phyloP scores from a whole-genome alignment of 441 rosid species.

The Populus hybrid region DNA sequence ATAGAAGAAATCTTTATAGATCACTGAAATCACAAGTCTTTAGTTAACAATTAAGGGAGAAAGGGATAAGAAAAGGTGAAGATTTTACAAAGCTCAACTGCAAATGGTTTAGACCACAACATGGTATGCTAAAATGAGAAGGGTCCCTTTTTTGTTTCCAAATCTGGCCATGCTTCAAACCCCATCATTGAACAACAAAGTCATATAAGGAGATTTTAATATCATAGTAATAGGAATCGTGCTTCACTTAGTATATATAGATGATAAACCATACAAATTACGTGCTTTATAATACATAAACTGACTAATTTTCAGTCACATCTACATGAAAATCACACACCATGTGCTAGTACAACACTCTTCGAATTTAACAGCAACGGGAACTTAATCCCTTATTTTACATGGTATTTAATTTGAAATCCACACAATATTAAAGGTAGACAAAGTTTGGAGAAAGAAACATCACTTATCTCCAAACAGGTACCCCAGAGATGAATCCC shows the following conservation, averaged over 20 bases:
- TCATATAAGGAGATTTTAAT: neutral
- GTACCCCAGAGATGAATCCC: slow-evolving; percentile 75
- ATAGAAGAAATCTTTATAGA: too few species aligned
- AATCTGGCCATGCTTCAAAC: neutral
- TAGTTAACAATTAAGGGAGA: neutral
- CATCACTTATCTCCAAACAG: slow-evolving; percentile 69
- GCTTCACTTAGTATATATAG: neutral
- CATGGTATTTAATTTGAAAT: neutral
- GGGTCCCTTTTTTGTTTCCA: neutral
- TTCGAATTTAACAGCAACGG: neutral
- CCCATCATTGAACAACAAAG: neutral
- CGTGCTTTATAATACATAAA: neutral
- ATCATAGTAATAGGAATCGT: neutral
- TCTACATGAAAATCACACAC: neutral
- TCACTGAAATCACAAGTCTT: neutral
- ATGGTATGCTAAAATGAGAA: neutral
- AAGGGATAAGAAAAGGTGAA: neutral
- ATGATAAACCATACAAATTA: neutral
- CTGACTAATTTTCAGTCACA: neutral
- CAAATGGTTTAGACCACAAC: neutral
- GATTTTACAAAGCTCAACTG: neutral
- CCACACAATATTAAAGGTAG: neutral
- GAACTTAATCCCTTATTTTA: neutral
- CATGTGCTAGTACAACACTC: neutral
- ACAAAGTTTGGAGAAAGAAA: neutral